phyloP scores from a whole-genome alignment of 495 filamentous ascomycete species.

The Rhypophila decipiens region DNA sequence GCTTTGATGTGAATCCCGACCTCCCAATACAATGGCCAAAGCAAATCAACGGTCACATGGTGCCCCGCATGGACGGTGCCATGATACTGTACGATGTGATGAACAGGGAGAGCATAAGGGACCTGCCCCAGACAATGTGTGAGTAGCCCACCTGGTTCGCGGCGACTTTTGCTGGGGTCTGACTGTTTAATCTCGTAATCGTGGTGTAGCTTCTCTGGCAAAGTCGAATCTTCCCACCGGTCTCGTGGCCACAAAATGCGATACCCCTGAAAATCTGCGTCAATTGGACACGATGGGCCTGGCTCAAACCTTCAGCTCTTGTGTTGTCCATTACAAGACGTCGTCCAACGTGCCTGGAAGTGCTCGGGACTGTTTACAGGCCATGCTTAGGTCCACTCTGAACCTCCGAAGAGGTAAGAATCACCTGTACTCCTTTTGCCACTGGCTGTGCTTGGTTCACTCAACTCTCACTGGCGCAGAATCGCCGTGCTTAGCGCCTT shows the following conservation, averaged over 20 bases:
- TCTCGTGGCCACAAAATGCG: conserved; percentile 81
- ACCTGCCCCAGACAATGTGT: conserved; percentile 66
- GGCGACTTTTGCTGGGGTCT: too few species aligned
- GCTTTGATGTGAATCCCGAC: conserved; percentile 59
- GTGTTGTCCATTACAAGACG: conserved; percentile 65
- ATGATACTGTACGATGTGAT: conserved; percentile 82
- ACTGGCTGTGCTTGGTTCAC: background rate
- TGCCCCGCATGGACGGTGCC: conserved; percentile 74
- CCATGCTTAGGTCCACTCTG: conserved; percentile 67
- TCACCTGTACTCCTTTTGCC: background rate
- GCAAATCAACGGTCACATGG: conserved; percentile 55
- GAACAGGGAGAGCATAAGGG: conserved; percentile 60
- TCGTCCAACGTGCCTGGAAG: conserved; percentile 64
- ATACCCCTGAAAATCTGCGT: conserved; percentile 53
- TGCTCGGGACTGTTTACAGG: conserved; percentile 69
- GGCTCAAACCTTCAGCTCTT: conserved; percentile 53
- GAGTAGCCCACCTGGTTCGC: conserved; percentile 36
- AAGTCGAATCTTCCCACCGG: conserved; percentile 63
- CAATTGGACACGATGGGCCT: conserved; percentile 55
- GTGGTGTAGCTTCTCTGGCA: conserved; percentile 62
- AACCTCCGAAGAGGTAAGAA: conserved; percentile 58
- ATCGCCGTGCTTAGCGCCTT: too few species aligned
- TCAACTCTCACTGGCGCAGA: background rate
- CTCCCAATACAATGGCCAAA: conserved; percentile 75
- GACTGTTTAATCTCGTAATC: conserved; percentile 10